A percentile compares a stretch with the other conserved stretches of the same genome.
phyloP scores from a whole-genome alignment of 345 rosid genomes.

The Populus euphratica region DNA sequence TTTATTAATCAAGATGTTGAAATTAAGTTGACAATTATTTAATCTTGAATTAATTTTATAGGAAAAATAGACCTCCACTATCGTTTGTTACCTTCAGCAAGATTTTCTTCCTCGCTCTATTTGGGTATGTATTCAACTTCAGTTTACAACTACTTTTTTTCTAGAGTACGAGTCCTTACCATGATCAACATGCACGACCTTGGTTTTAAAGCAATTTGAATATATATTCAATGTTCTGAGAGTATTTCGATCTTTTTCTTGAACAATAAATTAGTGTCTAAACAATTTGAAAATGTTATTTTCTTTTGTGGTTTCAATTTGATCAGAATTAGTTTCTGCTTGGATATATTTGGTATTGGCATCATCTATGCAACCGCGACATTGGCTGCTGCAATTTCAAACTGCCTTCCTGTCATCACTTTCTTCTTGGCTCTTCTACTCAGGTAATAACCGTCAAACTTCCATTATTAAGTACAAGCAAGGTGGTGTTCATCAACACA shows the following conservation, averaged over 20 bases:
- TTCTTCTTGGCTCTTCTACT: conserved; percentile 78
- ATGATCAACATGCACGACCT: too few relatives aligned
- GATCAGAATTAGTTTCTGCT: conserved; percentile 56
- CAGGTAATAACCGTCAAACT: conserved; percentile 34
- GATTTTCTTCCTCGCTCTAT: conserved; percentile 65
- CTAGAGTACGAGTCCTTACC: too few relatives aligned
- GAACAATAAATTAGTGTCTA: not conserved
- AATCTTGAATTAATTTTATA: conserved; percentile 6
- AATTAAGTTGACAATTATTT: not conserved
- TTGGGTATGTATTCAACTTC: conserved; percentile 51
- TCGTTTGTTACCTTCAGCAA: conserved; percentile 64
- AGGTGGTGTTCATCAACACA: not conserved
- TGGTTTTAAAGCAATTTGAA: too few relatives aligned
- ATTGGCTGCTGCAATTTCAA: conserved; percentile 80
- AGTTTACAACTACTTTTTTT: not conserved
- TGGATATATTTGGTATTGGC: conserved; percentile 66
- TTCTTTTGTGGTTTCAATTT: not conserved
- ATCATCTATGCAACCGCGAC: conserved; percentile 71
- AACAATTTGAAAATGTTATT: not conserved
- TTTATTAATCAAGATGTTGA: not conserved
- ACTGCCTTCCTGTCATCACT: conserved; percentile 83
- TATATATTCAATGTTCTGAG: not conserved
- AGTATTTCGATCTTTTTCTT: not conserved
- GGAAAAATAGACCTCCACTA: conserved; percentile 72
- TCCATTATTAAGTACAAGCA: not conserved